Evolutionary conservation across 2,329 filamentous ascomycete species (phyloP).

Genomic region (Colletotrichum cordylinicola): DNA sequence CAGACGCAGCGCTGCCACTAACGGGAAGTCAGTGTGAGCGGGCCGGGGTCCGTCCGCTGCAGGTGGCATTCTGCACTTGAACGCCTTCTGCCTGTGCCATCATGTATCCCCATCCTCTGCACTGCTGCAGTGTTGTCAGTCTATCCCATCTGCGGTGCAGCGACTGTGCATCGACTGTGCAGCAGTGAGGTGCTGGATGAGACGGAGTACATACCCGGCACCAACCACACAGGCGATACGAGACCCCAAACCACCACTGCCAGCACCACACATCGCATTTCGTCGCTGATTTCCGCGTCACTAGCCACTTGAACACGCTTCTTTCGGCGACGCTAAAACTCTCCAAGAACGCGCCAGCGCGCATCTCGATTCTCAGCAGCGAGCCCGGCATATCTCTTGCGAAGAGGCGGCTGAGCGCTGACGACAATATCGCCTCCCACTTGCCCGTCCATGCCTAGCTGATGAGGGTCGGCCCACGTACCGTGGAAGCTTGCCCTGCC

Average conservation of each 20-base stretch:
- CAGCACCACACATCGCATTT: not conserved
- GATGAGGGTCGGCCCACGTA: not conserved
- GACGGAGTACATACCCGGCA: slow-evolving; percentile 1
- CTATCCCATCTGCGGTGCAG: not conserved
- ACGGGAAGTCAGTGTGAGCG: not conserved
- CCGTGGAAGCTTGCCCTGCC: not conserved
- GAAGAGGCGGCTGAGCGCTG: not conserved
- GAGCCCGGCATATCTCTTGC: not conserved
- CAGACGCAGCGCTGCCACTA: not conserved
- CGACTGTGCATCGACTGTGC: not conserved
- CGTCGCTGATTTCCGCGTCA: not conserved
- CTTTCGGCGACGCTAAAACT: not conserved
- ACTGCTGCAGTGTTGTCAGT: not conserved
- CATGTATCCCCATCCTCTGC: not conserved
- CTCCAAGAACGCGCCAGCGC: not conserved
- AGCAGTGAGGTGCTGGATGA: not conserved
- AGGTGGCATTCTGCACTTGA: not conserved
- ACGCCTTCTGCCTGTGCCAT: not conserved
- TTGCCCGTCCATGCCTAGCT: not conserved
- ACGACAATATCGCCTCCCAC: slow-evolving; percentile 8
- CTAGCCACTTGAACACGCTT: not conserved
- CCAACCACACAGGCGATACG: slow-evolving; percentile 3
- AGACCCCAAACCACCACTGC: not conserved
- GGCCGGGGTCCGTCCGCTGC: not conserved
- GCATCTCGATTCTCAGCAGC: not conserved